Conservation (phyloP, 2,329 filamentous ascomycete genomes). For the Mycosphaerella sp. region DNA sequence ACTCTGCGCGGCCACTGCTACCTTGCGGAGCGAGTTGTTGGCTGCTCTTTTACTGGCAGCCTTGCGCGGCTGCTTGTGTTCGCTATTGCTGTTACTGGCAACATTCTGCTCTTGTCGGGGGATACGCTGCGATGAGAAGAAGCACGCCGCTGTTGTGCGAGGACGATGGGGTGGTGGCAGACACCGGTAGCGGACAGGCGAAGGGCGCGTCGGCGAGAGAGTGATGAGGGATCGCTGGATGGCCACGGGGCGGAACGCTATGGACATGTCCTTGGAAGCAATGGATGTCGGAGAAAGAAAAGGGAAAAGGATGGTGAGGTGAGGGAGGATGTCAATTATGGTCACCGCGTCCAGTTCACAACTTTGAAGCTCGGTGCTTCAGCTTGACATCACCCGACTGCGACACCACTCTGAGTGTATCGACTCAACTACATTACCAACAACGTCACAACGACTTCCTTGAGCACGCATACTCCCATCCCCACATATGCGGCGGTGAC, state of each 20-base stretch:
- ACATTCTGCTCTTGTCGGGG: constrained; percentile 18
- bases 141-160: constrained; percentile 20
- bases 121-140: constrained; percentile 23
- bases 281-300: neutral
- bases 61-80: constrained; percentile 40
- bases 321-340: too few relatives aligned
- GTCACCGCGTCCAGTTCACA: too few relatives aligned
- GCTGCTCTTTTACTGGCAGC: constrained; percentile 43
- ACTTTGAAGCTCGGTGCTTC: neutral
- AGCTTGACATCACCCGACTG: constrained; percentile 3
- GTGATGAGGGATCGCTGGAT: constrained; percentile 23
- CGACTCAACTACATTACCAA: too few relatives aligned
- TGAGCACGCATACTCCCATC: neutral
- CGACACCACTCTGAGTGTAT: neutral
- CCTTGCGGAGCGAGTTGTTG: constrained; percentile 72
- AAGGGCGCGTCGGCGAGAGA: constrained; percentile 15
- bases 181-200: constrained; percentile 15
- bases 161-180: constrained; percentile 13
- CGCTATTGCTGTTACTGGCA: constrained; percentile 1
- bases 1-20: constrained; percentile 76
- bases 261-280: constrained; percentile 24
- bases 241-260: constrained; percentile 26
- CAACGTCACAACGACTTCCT: too few relatives aligned
- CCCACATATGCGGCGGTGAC: constrained; percentile 3
- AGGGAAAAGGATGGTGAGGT: neutral